Percentiles rank a stretch among this genome's conserved stretches.
Evolutionary conservation across 371 early-diverging fungal species (phyloP).

Genomic region (Parasitella parasitica): DNA sequence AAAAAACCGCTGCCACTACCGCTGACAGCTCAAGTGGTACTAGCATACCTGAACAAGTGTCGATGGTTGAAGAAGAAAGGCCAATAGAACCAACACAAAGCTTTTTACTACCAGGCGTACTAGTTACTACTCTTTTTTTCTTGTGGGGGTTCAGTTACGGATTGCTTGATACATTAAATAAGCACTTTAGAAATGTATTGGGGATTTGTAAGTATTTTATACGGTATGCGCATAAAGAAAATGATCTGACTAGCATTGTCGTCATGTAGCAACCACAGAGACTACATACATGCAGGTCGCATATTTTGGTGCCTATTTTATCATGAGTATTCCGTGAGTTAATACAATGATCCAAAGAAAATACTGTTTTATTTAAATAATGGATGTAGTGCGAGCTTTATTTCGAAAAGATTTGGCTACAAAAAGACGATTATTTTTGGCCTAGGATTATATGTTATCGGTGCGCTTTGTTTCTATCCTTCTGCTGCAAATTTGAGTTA

Average conservation of each 20-base stretch:
- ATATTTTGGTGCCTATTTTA: conserved; percentile 52
- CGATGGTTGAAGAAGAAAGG: not conserved
- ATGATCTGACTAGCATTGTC: not conserved
- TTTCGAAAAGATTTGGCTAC: conserved; percentile 44
- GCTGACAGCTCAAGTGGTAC: not conserved
- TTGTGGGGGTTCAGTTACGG: conserved; percentile 55
- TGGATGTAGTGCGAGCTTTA: conserved; percentile 35
- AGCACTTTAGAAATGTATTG: conserved; percentile 43
- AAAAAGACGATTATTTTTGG: conserved; percentile 46
- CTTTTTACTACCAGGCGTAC: conserved; percentile 22
- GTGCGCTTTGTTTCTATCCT: conserved; percentile 50
- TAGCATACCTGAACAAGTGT: not conserved
- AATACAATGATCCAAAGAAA: not conserved
- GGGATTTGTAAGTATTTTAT: conserved; percentile 33
- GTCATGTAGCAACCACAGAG: conserved; percentile 37
- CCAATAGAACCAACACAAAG: not conserved
- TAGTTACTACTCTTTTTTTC: conserved; percentile 47
- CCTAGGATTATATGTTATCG: conserved; percentile 43
- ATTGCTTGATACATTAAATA: conserved; percentile 47
- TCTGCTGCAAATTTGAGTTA: conserved; percentile 32
- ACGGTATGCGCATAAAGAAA: not conserved
- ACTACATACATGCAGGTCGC: conserved; percentile 53
- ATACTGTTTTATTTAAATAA: not conserved
- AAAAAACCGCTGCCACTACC: not conserved
- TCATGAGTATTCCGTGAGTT: conserved; percentile 48